Evolutionary conservation across 768 basidiomycete species (phyloP).

Genomic region (Hemileccinum impolitum): DNA sequence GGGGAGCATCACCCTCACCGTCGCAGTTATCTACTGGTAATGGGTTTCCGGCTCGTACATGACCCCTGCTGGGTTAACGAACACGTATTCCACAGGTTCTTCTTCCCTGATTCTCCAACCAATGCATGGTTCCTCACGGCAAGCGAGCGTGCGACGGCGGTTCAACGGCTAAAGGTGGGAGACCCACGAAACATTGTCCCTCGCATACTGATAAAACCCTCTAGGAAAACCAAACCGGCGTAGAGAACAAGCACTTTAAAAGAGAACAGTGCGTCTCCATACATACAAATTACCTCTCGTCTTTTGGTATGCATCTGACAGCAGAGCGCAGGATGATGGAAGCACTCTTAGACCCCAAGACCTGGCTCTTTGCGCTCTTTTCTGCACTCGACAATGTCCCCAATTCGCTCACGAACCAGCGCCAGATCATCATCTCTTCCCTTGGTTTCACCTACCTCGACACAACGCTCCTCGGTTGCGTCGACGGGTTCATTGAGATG

Average conservation of each 20-base stretch:
- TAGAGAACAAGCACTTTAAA: constrained; percentile 82
- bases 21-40: constrained; percentile 55
- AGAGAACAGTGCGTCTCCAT: constrained; percentile 59
- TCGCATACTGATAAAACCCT: background rate
- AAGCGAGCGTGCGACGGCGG: constrained; percentile 59
- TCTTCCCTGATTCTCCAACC: constrained; percentile 75
- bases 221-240: constrained; percentile 73
- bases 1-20: constrained; percentile 53
- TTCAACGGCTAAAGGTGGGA: constrained; percentile 58
- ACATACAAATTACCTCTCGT: too few relatives aligned
- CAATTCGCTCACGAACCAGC: constrained; percentile 65
- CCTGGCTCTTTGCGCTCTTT: constrained; percentile 74
- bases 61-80: constrained; percentile 1
- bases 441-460: constrained; percentile 64
- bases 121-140: constrained; percentile 71
- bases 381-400: constrained; percentile 59
- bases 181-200: background rate
- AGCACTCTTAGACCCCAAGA: constrained; percentile 65
- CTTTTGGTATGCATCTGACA: background rate
- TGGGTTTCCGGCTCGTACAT: background rate
- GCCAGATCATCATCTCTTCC: constrained; percentile 58
- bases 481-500: constrained; percentile 64
- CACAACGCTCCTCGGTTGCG: constrained; percentile 68
- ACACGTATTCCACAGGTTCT: constrained; percentile 40
- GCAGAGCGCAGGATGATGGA: constrained; percentile 54